Evolutionary conservation across 352 stramenopile species (phyloP).

Genomic region (Phytophthora crassamura): DNA sequence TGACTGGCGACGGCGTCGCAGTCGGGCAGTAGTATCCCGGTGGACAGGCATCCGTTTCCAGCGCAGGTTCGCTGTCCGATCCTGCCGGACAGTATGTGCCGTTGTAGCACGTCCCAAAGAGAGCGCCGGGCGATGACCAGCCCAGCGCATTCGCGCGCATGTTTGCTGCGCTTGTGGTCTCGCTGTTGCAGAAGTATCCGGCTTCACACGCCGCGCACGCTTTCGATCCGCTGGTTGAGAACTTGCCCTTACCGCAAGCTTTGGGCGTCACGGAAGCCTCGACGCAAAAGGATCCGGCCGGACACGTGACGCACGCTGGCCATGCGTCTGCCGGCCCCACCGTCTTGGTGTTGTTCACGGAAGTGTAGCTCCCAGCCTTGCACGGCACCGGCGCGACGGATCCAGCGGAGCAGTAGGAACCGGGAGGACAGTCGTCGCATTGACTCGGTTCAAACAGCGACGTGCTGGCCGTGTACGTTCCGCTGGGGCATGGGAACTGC

Average conservation of each 20-base stretch:
- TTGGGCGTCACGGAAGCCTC: conserved; percentile 61
- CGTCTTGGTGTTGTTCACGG: conserved; percentile 72
- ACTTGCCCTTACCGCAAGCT: conserved; percentile 78
- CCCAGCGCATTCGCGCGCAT: conserved; percentile 65
- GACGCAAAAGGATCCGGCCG: conserved; percentile 84
- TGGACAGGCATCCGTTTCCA: conserved; percentile 80
- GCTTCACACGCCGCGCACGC: conserved; percentile 65
- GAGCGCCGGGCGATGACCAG: conserved; percentile 61
- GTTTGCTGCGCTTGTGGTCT: conserved; percentile 65
- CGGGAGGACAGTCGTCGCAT: conserved; percentile 81
- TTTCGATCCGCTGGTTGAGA: conserved; percentile 61
- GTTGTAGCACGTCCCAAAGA: conserved; percentile 88
- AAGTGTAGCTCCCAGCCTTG: conserved; percentile 78
- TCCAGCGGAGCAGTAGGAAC: conserved; percentile 75
- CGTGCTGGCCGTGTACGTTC: conserved; percentile 81
- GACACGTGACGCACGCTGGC: conserved; percentile 76
- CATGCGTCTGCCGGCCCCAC: conserved; percentile 64
- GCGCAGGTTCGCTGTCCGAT: conserved; percentile 70
- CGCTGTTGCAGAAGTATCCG: conserved; percentile 82
- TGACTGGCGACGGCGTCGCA: conserved; percentile 64
- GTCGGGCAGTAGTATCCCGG: conserved; percentile 82
- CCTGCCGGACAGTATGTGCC: conserved; percentile 85
- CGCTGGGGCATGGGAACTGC: conserved; percentile 84
- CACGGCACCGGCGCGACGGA: conserved; percentile 71
- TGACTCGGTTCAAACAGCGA: conserved; percentile 78